A percentile compares a stretch with the other conserved stretches of the same genome.
Conservation (phyloP, 371 early-diverging fungal genomes). For the Mortierella sp. region DNA sequence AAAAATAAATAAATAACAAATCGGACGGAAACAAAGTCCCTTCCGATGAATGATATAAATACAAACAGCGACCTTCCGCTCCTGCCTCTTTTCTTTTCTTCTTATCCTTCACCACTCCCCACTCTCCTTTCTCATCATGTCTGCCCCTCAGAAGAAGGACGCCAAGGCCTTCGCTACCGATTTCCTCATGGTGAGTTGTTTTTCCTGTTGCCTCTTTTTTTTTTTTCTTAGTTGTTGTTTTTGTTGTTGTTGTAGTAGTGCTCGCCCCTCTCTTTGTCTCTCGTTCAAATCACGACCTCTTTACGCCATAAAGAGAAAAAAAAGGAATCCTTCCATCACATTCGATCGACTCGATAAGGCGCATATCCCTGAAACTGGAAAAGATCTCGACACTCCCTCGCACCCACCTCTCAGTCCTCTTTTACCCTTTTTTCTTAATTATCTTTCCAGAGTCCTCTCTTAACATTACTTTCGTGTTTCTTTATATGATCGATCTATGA, state of each 20-base stretch:
- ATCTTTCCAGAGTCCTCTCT: neutral
- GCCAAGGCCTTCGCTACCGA: constrained; percentile 53
- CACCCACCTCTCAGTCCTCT: neutral
- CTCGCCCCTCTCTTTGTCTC: neutral
- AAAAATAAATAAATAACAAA: constrained; percentile 3
- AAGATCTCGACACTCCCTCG: constrained; percentile 6
- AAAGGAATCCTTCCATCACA: neutral
- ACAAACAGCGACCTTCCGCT: constrained; percentile 8
- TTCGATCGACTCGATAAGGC: constrained; percentile 4
- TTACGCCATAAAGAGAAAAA: neutral
- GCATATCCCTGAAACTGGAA: neutral
- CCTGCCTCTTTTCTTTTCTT: constrained; percentile 12
- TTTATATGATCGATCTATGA: constrained; percentile 1
- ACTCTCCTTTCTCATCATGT: constrained; percentile 38
- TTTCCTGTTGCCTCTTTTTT: neutral
- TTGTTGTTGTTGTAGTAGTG: no score
- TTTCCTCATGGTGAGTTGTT: constrained; percentile 44
- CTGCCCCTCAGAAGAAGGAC: constrained; percentile 44
- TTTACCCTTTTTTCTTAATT: neutral
- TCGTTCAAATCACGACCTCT: neutral
- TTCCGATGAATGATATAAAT: constrained; percentile 1
- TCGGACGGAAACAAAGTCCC: neutral
- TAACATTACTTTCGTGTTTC: neutral
- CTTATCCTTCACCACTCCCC: constrained; percentile 26
- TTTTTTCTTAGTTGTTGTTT: neutral